A percentile compares a stretch with the other conserved stretches of the same genome.
Conservation (phyloP, 1,139 yeast species). For the Yamadazyma kanchanaburiensis region DNA sequence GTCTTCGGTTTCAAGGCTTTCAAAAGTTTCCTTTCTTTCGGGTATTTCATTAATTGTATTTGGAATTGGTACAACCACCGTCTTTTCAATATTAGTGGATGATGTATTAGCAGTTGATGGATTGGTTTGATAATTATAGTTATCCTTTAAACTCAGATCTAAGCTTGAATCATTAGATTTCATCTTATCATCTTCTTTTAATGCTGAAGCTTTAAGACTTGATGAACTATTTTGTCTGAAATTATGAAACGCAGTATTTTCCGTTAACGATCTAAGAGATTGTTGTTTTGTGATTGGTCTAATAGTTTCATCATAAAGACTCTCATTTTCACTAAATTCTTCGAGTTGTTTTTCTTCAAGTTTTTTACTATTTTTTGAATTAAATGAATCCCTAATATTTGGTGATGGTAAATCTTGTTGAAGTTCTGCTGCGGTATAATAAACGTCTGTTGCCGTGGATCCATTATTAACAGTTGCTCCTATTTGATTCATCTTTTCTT, state of each 20-base stretch:
- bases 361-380: conserved; percentile 9
- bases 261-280: conserved; percentile 29
- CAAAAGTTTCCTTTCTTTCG: background rate
- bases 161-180: conserved; percentile 14
- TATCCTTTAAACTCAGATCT: conserved; percentile 13
- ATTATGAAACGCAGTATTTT: conserved; percentile 42
- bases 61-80: background rate
- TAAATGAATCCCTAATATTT: conserved; percentile 10
- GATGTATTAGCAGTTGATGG: conserved; percentile 25
- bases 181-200: conserved; percentile 2
- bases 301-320: conserved; percentile 1
- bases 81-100: conserved; percentile 12
- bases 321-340: conserved; percentile 8
- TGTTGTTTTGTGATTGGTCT: conserved; percentile 14
- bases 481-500: conserved; percentile 16
- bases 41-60: background rate
- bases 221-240: conserved; percentile 20
- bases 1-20: background rate
- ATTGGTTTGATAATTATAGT: conserved; percentile 14
- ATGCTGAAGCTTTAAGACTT: background rate
- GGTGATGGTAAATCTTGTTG: conserved; percentile 13
- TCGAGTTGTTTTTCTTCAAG: too few species aligned
- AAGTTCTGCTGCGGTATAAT: conserved; percentile 40
- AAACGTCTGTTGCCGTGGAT: conserved; percentile 25
- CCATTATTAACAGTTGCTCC: conserved; percentile 20